Evolutionary conservation across 1,284 basidiomycete genomes (phyloP).

Genomic region (Melampsora americana): DNA sequence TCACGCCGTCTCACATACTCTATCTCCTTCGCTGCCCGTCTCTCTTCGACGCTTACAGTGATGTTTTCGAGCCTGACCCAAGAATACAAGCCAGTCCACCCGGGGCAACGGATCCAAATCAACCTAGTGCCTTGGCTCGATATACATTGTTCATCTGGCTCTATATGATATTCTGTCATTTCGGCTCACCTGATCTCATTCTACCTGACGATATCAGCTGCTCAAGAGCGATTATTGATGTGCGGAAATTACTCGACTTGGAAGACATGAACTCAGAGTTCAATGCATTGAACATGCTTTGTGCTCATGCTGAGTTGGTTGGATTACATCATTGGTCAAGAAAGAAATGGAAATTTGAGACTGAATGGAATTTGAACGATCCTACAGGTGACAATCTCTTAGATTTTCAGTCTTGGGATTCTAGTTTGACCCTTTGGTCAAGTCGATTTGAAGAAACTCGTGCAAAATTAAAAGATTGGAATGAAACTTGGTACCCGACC

Average conservation of each 20-base stretch:
- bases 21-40: neutral
- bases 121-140: neutral
- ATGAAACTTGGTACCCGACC: constrained; percentile 10
- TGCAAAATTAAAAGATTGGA: neutral
- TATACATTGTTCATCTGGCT: constrained; percentile 6
- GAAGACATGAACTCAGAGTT: neutral
- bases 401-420: neutral
- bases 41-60: neutral
- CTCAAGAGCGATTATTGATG: neutral
- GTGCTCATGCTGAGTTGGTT: neutral
- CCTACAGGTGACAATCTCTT: neutral
- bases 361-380: neutral
- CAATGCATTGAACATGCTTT: neutral
- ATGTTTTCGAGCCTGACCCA: neutral
- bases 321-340: constrained; percentile 6
- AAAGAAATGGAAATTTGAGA: constrained; percentile 4
- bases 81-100: neutral
- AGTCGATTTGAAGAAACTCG: constrained; percentile 11
- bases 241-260: neutral
- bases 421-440: constrained; percentile 7
- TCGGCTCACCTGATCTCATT: neutral
- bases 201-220: constrained; percentile 4
- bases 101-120: neutral
- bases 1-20: neutral
- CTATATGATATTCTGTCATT: constrained; percentile 12